A percentile compares a stretch with the other conserved stretches of the same genome.
phyloP scores from a whole-genome alignment of 805 yeast genomes.

The Saccharomycopsis capsularis region DNA sequence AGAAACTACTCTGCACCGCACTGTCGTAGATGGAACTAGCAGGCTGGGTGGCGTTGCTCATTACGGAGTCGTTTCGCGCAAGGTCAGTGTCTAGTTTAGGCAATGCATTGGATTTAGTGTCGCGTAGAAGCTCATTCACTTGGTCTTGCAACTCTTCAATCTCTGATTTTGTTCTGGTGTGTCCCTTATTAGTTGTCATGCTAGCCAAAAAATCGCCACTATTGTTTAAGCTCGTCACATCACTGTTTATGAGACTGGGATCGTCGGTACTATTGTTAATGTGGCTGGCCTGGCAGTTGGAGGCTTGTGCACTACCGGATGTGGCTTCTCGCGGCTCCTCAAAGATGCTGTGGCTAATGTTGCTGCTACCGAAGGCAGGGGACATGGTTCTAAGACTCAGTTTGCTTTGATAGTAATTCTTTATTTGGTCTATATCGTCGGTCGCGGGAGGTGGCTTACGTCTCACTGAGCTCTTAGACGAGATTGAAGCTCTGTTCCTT shows the following conservation, averaged over 20 bases:
- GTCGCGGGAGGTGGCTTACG: slow-evolving; percentile 3
- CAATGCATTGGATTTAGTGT: background rate
- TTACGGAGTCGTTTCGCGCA: background rate
- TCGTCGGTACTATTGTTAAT: too few species aligned
- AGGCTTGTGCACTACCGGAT: too few species aligned
- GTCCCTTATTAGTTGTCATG: slow-evolving; percentile 4
- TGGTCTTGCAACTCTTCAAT: slow-evolving; percentile 16
- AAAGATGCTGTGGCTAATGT: too few species aligned
- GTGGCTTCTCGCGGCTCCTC: too few species aligned
- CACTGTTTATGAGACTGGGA: too few species aligned
- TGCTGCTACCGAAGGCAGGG: too few species aligned
- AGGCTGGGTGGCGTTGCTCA: background rate
- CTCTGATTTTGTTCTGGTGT: slow-evolving; percentile 11
- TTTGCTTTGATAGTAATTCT: background rate
- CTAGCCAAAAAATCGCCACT: background rate
- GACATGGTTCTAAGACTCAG: too few species aligned
- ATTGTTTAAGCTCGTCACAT: background rate
- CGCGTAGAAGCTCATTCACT: slow-evolving; percentile 6
- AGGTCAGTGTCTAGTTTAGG: background rate
- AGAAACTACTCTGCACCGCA: background rate
- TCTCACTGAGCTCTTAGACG: background rate
- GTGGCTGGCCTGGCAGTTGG: too few species aligned
- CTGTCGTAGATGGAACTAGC: background rate
- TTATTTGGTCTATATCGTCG: background rate
- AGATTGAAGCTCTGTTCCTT: too few species aligned